phyloP scores from a whole-genome alignment of 345 rosid genomes.

The Ceriops zippeliana region DNA sequence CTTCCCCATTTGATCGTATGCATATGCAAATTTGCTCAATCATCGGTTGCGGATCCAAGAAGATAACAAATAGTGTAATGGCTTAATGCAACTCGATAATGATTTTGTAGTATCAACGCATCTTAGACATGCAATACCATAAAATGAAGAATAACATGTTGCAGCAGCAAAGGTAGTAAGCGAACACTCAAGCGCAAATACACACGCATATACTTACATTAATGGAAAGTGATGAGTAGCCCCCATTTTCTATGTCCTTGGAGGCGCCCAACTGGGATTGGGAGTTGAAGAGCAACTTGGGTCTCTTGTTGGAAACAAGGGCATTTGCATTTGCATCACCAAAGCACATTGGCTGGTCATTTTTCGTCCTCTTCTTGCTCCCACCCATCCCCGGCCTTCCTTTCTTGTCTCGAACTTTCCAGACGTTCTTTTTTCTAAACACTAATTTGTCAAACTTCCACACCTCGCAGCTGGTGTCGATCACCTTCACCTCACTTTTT shows the following conservation, averaged over 20 bases:
- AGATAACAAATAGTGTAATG: not conserved
- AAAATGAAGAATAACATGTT: no score
- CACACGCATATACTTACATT: constrained; percentile 28
- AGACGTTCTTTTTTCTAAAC: constrained; percentile 63
- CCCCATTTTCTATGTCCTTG: constrained; percentile 14
- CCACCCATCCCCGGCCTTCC: constrained; percentile 49
- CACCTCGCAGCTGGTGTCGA: constrained; percentile 68
- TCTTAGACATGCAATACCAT: constrained; percentile 13
- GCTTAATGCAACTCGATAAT: not conserved
- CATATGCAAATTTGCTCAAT: no score
- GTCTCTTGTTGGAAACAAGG: constrained; percentile 44
- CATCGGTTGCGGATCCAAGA: no score
- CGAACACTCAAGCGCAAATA: not conserved
- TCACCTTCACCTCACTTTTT: constrained; percentile 90
- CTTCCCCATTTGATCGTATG: not conserved
- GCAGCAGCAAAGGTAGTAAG: no score
- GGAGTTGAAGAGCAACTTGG: constrained; percentile 30
- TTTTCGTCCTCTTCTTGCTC: constrained; percentile 63
- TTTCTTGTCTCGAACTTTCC: constrained; percentile 86
- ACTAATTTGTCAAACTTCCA: constrained; percentile 92
- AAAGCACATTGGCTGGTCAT: constrained; percentile 20
- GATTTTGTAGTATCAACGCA: constrained; percentile 1
- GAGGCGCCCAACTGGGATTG: constrained; percentile 14
- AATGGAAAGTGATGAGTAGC: constrained; percentile 13
- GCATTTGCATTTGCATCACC: constrained; percentile 24